A percentile compares a stretch with the other conserved stretches of the same genome.
These are phyloP conservation scores for Saturnispora galanensis DNA, from an alignment of 805 yeast species.

Conservation along the genomic window DNA sequence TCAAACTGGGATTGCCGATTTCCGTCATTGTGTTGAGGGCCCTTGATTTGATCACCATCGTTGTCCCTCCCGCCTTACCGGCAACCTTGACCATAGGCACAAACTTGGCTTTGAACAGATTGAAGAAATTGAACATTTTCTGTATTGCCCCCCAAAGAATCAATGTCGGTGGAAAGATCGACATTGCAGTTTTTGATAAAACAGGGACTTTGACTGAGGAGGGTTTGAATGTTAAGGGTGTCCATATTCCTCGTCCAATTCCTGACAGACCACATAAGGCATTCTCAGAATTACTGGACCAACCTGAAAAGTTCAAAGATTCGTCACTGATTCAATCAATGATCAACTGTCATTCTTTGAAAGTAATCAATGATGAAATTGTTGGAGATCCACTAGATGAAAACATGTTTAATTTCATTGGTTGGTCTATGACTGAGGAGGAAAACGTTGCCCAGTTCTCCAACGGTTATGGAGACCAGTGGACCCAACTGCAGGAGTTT, in stretches of 20 bases:
- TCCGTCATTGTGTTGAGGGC: conserved; percentile 76
- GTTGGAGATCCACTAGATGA: conserved; percentile 91
- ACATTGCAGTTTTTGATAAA: conserved; percentile 86
- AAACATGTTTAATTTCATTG: conserved; percentile 87
- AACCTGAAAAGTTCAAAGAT: conserved; percentile 20
- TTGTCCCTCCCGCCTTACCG: conserved; percentile 97
- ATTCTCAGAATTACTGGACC: conserved; percentile 19
- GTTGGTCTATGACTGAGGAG: conserved; percentile 60
- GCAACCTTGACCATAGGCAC: conserved; percentile 97
- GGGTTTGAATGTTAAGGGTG: conserved; percentile 76
- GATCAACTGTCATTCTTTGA: conserved; percentile 82
- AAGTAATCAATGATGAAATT: conserved; percentile 65
- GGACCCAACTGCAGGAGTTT: conserved; percentile 40
- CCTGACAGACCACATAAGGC: conserved; percentile 21
- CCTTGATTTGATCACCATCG: conserved; percentile 87
- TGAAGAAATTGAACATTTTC: conserved; percentile 59
- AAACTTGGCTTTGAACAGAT: conserved; percentile 74
- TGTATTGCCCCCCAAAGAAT: conserved; percentile 94
- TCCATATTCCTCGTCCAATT: conserved; percentile 29
- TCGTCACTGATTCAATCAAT: conserved; percentile 31
- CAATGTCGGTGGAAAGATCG: conserved; percentile 92
- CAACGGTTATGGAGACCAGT: conserved; percentile 14
- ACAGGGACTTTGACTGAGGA: conserved; percentile 98
- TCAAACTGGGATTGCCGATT: conserved; percentile 61
- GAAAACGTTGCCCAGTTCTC: background rate